Conservation (phyloP, 2,329 filamentous ascomycete genomes). For the Pseudomassariella vexata region DNA sequence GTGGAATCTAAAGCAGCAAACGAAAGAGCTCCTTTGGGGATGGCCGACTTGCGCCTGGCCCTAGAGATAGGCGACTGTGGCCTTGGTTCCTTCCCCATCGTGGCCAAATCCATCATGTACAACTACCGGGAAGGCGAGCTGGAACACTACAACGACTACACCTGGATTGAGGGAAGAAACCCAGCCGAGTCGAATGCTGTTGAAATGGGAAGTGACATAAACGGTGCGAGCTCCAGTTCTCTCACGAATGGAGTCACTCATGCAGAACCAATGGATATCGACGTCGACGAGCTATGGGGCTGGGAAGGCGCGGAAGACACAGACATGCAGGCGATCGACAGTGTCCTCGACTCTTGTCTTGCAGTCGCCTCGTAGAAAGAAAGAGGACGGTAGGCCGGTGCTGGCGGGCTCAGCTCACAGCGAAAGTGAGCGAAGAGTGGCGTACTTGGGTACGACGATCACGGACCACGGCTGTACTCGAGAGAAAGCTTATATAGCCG, state of each 20-base stretch:
- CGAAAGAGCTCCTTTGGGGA: slow-evolving; percentile 65
- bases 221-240: slow-evolving; percentile 28
- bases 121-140: slow-evolving; percentile 72
- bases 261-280: slow-evolving; percentile 54
- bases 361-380: slow-evolving; percentile 33
- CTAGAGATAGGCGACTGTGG: slow-evolving; percentile 71
- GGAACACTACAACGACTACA: slow-evolving; percentile 59
- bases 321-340: slow-evolving; percentile 49
- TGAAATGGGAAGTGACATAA: slow-evolving; percentile 24
- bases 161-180: slow-evolving; percentile 38
- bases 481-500: too few species aligned
- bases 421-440: too few species aligned
- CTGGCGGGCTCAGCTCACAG: too few species aligned
- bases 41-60: slow-evolving; percentile 73
- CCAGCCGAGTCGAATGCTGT: slow-evolving; percentile 22
- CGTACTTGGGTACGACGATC: too few species aligned
- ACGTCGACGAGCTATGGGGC: slow-evolving; percentile 43
- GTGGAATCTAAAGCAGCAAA: slow-evolving; percentile 73
- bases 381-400: too few species aligned
- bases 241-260: slow-evolving; percentile 42
- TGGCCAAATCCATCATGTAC: slow-evolving; percentile 64
- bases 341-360: slow-evolving; percentile 51
- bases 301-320: slow-evolving; percentile 56
- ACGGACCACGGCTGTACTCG: too few species aligned
- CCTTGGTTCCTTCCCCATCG: slow-evolving; percentile 70